Evolutionary conservation across 495 filamentous ascomycete species (phyloP).

Genomic region (Trichoderma reesei): DNA sequence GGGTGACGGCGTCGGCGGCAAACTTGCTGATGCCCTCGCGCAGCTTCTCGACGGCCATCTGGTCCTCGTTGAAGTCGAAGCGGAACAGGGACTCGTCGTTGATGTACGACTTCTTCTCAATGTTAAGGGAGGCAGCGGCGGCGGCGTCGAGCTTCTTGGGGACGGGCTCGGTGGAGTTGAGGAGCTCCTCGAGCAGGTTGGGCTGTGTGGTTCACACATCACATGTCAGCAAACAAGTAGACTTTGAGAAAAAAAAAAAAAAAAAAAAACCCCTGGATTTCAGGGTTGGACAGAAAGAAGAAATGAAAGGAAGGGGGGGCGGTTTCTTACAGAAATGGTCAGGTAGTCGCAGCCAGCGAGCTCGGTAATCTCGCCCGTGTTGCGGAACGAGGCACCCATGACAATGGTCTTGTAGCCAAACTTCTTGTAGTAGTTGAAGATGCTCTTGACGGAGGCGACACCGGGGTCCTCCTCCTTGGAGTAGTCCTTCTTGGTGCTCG

Average conservation of each 20-base stretch:
- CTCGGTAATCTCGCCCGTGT: conserved; percentile 92
- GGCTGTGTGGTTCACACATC: conserved; percentile 41
- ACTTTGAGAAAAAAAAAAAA: background rate
- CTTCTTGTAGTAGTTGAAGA: conserved; percentile 99
- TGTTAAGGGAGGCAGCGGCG: conserved; percentile 53
- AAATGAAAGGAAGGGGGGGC: too few relatives aligned
- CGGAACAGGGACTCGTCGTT: conserved; percentile 84
- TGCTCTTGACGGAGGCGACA: conserved; percentile 87
- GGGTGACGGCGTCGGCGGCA: conserved; percentile 85
- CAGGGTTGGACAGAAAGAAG: too few relatives aligned
- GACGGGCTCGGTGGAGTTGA: conserved; percentile 66
- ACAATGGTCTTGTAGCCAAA: conserved; percentile 96
- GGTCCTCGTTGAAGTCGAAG: conserved; percentile 98
- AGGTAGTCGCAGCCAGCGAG: conserved; percentile 97
- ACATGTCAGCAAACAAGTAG: background rate
- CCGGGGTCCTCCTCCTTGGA: conserved; percentile 82
- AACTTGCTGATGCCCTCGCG: conserved; percentile 98
- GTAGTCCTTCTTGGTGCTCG: conserved; percentile 87
- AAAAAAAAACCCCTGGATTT: too few relatives aligned
- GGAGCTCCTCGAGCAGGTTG: conserved; percentile 85
- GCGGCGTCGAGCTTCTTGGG: conserved; percentile 85
- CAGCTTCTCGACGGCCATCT: conserved; percentile 98
- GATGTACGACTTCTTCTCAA: conserved; percentile 86
- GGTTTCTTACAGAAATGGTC: conserved; percentile 87
- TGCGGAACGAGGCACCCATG: conserved; percentile 98